A percentile compares a stretch with the other conserved stretches of the same genome.
Conservation (phyloP, 2,329 filamentous ascomycete genomes). For the Epichloe typhina region DNA sequence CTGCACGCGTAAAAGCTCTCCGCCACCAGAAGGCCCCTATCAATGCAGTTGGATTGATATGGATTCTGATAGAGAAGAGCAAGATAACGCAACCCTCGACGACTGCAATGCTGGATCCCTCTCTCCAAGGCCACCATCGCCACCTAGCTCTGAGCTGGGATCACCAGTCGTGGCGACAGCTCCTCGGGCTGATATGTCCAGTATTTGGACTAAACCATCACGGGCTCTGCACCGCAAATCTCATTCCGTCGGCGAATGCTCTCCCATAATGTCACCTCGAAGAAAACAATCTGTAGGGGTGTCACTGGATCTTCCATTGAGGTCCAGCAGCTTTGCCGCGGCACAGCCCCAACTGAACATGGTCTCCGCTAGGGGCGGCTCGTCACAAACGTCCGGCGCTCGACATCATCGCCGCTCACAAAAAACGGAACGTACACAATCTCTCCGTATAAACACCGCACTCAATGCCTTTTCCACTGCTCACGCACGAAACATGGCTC, state of each 20-base stretch:
- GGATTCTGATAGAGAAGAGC: slow-evolving; percentile 21
- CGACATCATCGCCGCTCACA: not conserved
- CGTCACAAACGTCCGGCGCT: not conserved
- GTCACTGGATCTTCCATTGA: slow-evolving; percentile 10
- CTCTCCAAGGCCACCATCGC: slow-evolving; percentile 20
- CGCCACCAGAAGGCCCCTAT: slow-evolving; percentile 9
- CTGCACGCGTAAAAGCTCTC: slow-evolving; percentile 12
- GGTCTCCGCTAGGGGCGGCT: not conserved
- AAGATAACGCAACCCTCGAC: slow-evolving; percentile 5
- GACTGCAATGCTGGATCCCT: slow-evolving; percentile 8
- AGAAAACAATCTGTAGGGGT: slow-evolving; percentile 7
- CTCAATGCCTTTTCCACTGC: not conserved
- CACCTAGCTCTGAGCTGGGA: slow-evolving; percentile 9
- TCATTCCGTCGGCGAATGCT: slow-evolving; percentile 11
- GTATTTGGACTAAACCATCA: slow-evolving; percentile 1
- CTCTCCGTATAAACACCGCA: not conserved
- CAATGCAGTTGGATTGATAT: slow-evolving; percentile 25
- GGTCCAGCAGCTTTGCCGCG: not conserved
- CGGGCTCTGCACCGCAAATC: slow-evolving; percentile 11
- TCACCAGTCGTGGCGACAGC: not conserved
- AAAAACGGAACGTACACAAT: not conserved
- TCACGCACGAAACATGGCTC: not conserved
- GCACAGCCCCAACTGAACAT: not conserved
- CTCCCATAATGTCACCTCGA: not conserved
- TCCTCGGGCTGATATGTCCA: not conserved